Percentiles rank a stretch among this genome's conserved stretches.
phyloP scores from a whole-genome alignment of 2,329 filamentous ascomycete species.

The Fusarium sacchari region DNA sequence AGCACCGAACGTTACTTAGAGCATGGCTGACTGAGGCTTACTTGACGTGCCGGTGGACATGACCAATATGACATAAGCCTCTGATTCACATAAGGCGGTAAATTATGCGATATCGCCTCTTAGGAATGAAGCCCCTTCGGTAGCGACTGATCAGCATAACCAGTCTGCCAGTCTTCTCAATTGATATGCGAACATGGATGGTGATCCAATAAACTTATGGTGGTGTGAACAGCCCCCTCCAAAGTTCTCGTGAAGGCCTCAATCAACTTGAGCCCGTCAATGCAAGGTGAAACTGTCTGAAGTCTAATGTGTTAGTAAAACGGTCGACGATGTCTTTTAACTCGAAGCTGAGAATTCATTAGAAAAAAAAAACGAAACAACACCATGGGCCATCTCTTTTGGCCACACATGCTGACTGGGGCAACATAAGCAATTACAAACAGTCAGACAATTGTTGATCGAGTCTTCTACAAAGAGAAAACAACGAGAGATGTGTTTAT shows the following conservation, averaged over 20 bases:
- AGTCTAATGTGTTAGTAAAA: neutral
- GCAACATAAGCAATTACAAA: neutral
- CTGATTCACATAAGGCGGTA: neutral
- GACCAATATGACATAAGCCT: constrained; percentile 16
- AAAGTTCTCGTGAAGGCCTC: neutral
- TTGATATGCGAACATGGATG: neutral
- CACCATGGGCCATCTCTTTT: neutral
- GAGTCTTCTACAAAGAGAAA: neutral
- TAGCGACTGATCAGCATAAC: neutral
- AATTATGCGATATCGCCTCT: neutral
- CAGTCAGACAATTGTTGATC: neutral
- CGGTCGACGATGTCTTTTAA: neutral
- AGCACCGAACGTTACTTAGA: neutral
- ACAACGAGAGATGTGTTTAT: neutral
- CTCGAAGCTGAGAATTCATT: neutral
- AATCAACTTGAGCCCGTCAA: neutral
- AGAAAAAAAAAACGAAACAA: neutral
- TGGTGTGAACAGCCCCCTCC: neutral
- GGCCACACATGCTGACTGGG: neutral
- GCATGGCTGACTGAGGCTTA: constrained; percentile 29
- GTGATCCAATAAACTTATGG: neutral
- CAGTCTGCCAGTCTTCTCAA: neutral
- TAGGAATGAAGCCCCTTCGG: neutral
- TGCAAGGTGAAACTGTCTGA: neutral
- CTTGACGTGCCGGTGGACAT: neutral